phyloP scores from a whole-genome alignment of 1,284 basidiomycete species.

The Cryptococcus floricola region DNA sequence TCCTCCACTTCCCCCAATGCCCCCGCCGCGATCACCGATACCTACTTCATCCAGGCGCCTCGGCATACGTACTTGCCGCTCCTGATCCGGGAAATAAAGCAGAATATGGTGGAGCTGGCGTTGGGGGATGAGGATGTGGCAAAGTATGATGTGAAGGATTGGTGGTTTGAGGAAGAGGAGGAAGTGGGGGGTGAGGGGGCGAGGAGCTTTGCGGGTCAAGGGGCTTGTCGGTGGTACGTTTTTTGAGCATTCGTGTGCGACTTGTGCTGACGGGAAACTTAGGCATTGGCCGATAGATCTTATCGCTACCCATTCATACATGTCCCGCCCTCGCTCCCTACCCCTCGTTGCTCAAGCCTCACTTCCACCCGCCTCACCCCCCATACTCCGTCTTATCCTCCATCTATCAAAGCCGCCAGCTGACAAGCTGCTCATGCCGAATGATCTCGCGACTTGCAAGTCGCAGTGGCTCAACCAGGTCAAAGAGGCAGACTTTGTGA shows the following conservation, averaged over 20 bases:
- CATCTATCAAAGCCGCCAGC: slow-evolving; percentile 71
- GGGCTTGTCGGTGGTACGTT: slow-evolving; percentile 65
- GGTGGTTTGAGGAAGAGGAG: slow-evolving; percentile 77
- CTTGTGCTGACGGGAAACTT: background rate
- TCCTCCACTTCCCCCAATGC: slow-evolving; percentile 8
- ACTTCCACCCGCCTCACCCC: slow-evolving; percentile 3
- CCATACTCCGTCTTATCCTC: slow-evolving; percentile 70
- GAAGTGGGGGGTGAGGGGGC: slow-evolving; percentile 51
- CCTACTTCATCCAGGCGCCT: slow-evolving; percentile 58
- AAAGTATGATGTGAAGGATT: slow-evolving; percentile 62
- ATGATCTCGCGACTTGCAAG: slow-evolving; percentile 75
- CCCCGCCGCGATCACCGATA: background rate
- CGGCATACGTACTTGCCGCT: slow-evolving; percentile 86
- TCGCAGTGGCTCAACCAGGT: slow-evolving; percentile 87
- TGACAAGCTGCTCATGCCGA: slow-evolving; percentile 75
- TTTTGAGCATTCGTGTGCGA: background rate
- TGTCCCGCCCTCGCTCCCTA: slow-evolving; percentile 24
- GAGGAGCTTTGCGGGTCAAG: slow-evolving; percentile 55
- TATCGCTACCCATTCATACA: slow-evolving; percentile 67
- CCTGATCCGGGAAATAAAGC: slow-evolving; percentile 76
- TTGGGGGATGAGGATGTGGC: slow-evolving; percentile 75
- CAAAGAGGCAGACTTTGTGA: slow-evolving; percentile 90
- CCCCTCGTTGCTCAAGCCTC: slow-evolving; percentile 7
- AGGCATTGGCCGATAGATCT: slow-evolving; percentile 97
- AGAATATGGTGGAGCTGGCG: slow-evolving; percentile 81